Percentiles rank a stretch among this genome's conserved stretches.
phyloP scores from a whole-genome alignment of 2,329 filamentous ascomycete genomes.

The Mariannaea elegans region DNA sequence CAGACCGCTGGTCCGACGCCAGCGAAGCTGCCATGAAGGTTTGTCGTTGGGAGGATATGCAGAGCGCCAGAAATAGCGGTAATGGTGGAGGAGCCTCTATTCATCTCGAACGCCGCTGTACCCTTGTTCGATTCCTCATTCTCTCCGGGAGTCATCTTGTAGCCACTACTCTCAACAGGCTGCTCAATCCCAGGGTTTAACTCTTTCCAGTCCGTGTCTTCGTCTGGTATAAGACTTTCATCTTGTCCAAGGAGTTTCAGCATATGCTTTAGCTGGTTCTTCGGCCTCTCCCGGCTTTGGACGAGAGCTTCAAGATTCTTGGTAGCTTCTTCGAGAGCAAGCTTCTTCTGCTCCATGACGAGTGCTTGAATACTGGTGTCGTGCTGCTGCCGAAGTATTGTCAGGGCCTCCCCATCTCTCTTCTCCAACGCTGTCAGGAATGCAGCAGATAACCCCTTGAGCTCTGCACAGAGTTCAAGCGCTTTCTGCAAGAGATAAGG shows the following conservation, averaged over 20 bases:
- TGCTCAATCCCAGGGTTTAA: too few relatives aligned
- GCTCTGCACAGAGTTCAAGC: constrained; percentile 9
- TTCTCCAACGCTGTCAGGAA: constrained; percentile 13
- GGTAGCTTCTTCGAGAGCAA: background rate
- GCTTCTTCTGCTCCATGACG: background rate
- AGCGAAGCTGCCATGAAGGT: too few relatives aligned
- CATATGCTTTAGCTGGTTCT: background rate
- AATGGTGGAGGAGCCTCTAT: too few relatives aligned
- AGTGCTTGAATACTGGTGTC: background rate
- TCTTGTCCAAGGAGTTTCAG: background rate
- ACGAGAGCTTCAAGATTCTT: background rate
- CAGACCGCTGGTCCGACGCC: too few relatives aligned
- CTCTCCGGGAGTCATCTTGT: too few relatives aligned
- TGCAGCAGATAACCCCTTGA: background rate
- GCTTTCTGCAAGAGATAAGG: constrained; percentile 5
- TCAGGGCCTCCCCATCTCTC: constrained; percentile 13
- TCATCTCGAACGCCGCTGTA: too few relatives aligned
- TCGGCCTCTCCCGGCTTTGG: background rate
- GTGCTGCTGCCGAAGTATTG: constrained; percentile 2
- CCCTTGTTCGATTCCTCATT: too few relatives aligned
- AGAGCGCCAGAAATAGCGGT: too few relatives aligned
- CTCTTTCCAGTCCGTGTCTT: too few relatives aligned
- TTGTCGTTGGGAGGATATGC: too few relatives aligned
- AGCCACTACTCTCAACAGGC: too few relatives aligned
- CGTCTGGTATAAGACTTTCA: background rate